Evolutionary conservation across 2,329 filamentous ascomycete genomes (phyloP).

Genomic region (Ceratocystis huliohia): DNA sequence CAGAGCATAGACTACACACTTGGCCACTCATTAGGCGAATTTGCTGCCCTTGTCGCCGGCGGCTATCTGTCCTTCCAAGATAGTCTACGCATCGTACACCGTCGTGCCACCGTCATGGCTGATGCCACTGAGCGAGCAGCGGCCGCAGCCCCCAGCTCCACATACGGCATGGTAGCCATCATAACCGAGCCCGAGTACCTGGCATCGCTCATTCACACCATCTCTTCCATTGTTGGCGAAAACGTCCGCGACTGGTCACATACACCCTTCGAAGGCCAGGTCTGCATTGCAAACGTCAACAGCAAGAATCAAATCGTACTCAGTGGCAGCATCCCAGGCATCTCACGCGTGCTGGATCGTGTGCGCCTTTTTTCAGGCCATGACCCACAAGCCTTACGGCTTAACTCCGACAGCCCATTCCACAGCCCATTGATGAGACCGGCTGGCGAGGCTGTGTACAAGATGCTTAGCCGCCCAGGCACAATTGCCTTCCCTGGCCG

Average conservation of each 20-base stretch:
- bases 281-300: constrained; percentile 87
- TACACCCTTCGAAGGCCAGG: constrained; percentile 63
- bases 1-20: constrained; percentile 69
- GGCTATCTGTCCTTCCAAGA: constrained; percentile 69
- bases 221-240: constrained; percentile 47
- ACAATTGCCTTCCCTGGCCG: constrained; percentile 62
- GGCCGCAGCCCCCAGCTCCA: constrained; percentile 51
- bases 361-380: constrained; percentile 82
- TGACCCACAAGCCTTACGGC: constrained; percentile 72
- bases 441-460: constrained; percentile 60
- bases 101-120: constrained; percentile 72
- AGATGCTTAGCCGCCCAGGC: constrained; percentile 49
- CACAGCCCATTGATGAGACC: constrained; percentile 87
- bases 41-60: constrained; percentile 75
- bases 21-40: constrained; percentile 86
- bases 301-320: constrained; percentile 93
- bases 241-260: constrained; percentile 32
- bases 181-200: constrained; percentile 77
- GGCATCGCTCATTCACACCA: constrained; percentile 52
- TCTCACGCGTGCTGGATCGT: constrained; percentile 69
- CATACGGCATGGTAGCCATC: constrained; percentile 89
- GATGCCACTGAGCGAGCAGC: constrained; percentile 56
- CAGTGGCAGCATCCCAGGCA: constrained; percentile 72
- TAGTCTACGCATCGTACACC: constrained; percentile 62
- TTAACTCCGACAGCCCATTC: constrained; percentile 82